Evolutionary conservation across 1,139 yeast species (phyloP), one percentile per base, ranked within the genome.

Genomic region (Sugiyamaella xylanicola): DNA sequence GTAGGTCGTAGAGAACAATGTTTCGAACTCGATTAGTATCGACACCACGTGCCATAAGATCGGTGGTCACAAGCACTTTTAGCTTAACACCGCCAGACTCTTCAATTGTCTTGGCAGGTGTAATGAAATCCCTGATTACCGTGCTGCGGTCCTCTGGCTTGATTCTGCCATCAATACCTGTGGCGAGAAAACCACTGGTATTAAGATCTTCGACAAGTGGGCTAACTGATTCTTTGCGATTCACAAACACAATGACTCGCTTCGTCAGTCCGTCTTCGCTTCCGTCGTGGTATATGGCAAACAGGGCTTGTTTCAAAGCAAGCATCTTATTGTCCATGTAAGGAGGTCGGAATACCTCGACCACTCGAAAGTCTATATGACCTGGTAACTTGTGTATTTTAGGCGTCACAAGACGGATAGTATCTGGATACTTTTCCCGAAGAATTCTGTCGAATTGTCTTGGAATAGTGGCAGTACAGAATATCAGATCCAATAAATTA

Each of bases 401-500:
- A 4, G 96, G 95, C 0, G 97, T 87, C 1, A 87, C 83, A 15
- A 93, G 82, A 2, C 89, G 81, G n/a, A 77, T 72, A 8, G 83
- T 78, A 41, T 81, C 79, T 0, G 96, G 95, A 68, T 86, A 90
- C 43, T 85, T 68, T 52, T 75, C 76, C 5, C 77, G 70, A 58
- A 92, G 74, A 1, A 87, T 80, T 55, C 80, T 80, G 57, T 86
- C 86, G 67, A 92, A 89, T 55, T 82, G 84, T 39, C 82, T 80
- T 0, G 98, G 96, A 44, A 93, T 86, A 0, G 99, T 93, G 0
- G 98, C 98, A 1, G 96, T 86, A 59, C 95, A 89, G 62, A 93
- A 82, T 1, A 91, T 77, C 36, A 90, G 72, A 61, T 88, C 88
- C 51, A 76, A 76, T 41, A 87, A 74, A 57, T 81, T 79, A 2